Evolutionary conservation across 2,329 filamentous ascomycete species (phyloP).

Genomic region (Aspergillus fructus): DNA sequence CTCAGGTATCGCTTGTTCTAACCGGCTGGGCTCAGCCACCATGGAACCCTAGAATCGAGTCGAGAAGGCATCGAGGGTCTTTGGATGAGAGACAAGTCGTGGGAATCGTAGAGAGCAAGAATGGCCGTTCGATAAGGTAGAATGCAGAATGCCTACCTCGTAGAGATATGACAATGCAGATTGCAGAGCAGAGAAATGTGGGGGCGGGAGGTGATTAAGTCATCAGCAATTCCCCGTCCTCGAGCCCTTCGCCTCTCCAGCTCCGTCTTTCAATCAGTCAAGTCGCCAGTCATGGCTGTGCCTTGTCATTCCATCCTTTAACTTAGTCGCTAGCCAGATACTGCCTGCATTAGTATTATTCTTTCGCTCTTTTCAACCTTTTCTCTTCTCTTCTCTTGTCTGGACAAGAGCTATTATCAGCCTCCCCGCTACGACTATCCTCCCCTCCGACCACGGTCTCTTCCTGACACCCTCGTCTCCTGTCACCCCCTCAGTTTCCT

Average conservation of each 20-base stretch:
- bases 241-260: not conserved
- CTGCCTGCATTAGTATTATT: constrained; percentile 8
- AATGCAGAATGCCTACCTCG: too few species aligned
- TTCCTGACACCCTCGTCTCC: not conserved
- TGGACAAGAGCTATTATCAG: constrained; percentile 10
- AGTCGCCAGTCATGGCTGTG: constrained; percentile 5
- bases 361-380: not conserved
- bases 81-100: not conserved
- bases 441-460: not conserved
- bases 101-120: too few species aligned
- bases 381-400: constrained; percentile 11
- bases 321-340: constrained; percentile 5
- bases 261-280: constrained; percentile 1
- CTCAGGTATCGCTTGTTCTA: not conserved
- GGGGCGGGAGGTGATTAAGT: not conserved
- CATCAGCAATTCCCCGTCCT: not conserved
- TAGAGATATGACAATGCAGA: too few species aligned
- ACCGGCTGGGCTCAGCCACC: not conserved
- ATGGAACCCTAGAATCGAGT: not conserved
- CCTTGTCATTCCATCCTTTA: constrained; percentile 2
- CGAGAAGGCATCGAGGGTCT: not conserved
- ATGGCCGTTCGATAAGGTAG: too few species aligned
- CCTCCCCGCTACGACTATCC: not conserved
- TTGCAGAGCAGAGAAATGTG: too few species aligned
- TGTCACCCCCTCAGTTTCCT: not conserved